Evolutionary conservation across 2,329 filamentous ascomycete species (phyloP), one percentile per base, ranked within the genome.

Genomic region (Beauveria sp.): DNA sequence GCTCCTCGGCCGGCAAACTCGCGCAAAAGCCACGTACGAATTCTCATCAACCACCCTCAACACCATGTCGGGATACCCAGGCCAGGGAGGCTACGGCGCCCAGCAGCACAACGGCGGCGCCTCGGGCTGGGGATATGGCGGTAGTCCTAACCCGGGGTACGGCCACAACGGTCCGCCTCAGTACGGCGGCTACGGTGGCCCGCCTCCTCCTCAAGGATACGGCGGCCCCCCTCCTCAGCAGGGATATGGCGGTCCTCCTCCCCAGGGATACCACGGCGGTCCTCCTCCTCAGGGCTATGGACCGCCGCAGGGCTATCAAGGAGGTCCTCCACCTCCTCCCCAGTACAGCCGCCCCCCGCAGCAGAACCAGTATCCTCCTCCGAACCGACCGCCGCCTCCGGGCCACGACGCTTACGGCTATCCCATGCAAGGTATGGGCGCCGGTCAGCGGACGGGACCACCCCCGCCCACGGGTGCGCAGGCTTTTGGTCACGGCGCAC

Each of bases 401-500:
- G 74, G 74, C 22, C 69, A 77, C 58, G 79, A 81, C 62, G 67
- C 70, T 12, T 80, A 82, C 66, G 79, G 80, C 53, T 80, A 81
- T 66, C 77, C 77, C 24, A 67, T 73, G 62, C 66, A 69, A 14
- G 67, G 65, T 64, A 24, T 67, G 22, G 68, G 72, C 40, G 70
- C 71, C 26, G 67, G 68, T 10, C 63, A 72, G 34, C 28, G 59
- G 30, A 61, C 46, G 6, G 71, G 70, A 0, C 74, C 76, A 12
- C 78, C 78, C 24, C 81, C 81, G 16, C 81, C 83, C 0, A 71
- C 74, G 3, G 75, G 73, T 2, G 73, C 78, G 7, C 84, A 87
- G 70, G 71, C 79, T 65, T 88, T 88, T 67, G 86, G 87, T 55
- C 81, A 86, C 65, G 88, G 88, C 63, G 88, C 88, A 1, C 88